Base-by-base conservation (phyloP, 225 moss, liverwort and hornwort genomes). In the Polytrichum commune region DNA sequence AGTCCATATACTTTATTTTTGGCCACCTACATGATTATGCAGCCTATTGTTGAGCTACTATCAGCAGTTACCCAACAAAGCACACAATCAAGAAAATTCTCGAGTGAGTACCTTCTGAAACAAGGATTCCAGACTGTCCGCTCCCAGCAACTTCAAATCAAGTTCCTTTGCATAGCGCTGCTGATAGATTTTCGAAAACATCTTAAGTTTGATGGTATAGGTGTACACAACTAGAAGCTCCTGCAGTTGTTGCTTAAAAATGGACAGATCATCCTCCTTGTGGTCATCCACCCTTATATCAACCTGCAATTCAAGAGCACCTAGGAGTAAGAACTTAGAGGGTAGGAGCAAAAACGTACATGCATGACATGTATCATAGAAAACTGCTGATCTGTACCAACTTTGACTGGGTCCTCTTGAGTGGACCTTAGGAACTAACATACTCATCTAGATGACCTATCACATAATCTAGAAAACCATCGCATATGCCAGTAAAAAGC, bases 201-300 rank as follows among this genome's bases (percentile, higher is more conserved):
- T 62, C 8, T 70, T 66, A 29, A 82, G 74, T 27, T 69, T 78
- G 69, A 95, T 91, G 76, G 79, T 81, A 76, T 83, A 92, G 2
- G 86, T 86, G 80, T 91, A 85, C 54, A 88, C 80, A 61, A 93
- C 91, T 30, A 95, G 89, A 22, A 95, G 88, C 73, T 95, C 92
- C 69, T 95, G 84, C 64, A 93, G 65, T 75, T 95, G 90, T 61
- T 72, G 83, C 76, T 83, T 93, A 19, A 95, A 91, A 19, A 69
- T 69, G 46, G 78, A 71, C 72, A 81, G 69, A n/a, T 18, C 66
- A 68, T 78, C 77, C 33, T 80, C 84, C 19, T 66, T 33, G 64
- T 71, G 79, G 72, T 89, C 79, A 69, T 80, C 85, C 72, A 81
- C 78, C 67, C 86, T 83, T 20, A 80, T 85, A 66, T 91, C 89